Evolutionary conservation across 345 rosid species (phyloP).

Genomic region (Excoecaria cochinchinensis): DNA sequence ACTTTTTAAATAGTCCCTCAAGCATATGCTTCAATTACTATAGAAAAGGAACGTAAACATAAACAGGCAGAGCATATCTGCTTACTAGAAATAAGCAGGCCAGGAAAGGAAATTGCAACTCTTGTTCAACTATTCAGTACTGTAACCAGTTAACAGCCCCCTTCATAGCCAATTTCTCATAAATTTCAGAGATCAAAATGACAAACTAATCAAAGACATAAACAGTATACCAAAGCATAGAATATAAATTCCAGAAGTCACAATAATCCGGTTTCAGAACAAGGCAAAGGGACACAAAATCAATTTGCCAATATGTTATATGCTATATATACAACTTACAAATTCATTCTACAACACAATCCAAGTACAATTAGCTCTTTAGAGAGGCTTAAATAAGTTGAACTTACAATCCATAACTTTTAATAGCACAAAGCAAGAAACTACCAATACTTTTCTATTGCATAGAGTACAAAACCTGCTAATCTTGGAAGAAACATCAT

Average conservation of each 20-base stretch:
- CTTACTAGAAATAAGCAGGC: no score
- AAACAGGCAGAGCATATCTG: no score
- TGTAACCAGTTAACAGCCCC: no score
- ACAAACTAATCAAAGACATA: no score
- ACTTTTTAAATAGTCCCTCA: no score
- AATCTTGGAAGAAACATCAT: slow-evolving; percentile 28
- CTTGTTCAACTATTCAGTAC: no score
- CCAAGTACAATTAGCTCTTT: not conserved
- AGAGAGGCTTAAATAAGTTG: not conserved
- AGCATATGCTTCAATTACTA: no score
- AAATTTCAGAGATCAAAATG: no score
- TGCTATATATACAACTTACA: slow-evolving; percentile 21
- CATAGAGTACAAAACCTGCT: slow-evolving; percentile 2
- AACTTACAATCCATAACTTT: not conserved
- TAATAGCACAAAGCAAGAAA: not conserved
- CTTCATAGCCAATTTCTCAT: no score
- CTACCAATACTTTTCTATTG: not conserved
- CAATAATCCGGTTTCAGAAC: not conserved
- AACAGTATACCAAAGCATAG: not conserved
- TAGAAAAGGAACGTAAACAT: no score
- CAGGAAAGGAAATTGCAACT: no score
- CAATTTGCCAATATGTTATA: not conserved
- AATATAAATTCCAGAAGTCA: not conserved
- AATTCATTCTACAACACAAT: not conserved
- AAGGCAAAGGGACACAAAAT: not conserved